Base-by-base conservation (phyloP, 1,139 yeast genomes). In the Debaryomyces singareniensis region DNA sequence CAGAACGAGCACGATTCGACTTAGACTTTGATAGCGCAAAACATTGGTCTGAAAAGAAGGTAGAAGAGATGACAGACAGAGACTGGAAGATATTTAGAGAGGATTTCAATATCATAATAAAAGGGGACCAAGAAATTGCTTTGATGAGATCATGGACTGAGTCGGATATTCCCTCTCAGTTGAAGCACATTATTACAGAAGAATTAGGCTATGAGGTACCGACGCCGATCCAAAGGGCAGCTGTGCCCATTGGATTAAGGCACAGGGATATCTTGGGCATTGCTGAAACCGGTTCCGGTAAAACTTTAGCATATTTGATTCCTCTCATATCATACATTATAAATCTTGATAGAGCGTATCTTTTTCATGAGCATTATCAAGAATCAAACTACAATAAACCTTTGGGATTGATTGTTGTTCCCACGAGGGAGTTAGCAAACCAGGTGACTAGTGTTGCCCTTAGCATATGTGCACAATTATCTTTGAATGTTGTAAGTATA, bases 271-370 rank as follows among this genome's bases (percentile, higher is more conserved):
- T 86, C 4, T 68, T 89, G 15, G 97, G 96, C 15, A 73, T 89
- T n/a, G 96, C 97, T 0, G 91, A 87, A 43, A 91, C 98, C 0
- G 98, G 97, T 15, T 84, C 95, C 0, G 98, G 97, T 48, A 91
- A 91, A 51, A 91, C 98, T 0, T 63, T 87, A 16, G 83, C 95
- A 6, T 91, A 81, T 53, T 58, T 84, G 16, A 57, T 89, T 2
- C 97, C 98, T 0, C 56, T 86, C 30, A 48, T 86, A 5, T 53
- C 76, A 4, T 79, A 78, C 39, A 59, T 85, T 9, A 40, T 71
- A 34, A 38, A 45, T 2, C 51, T 63, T 5, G 71, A 64, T 30
- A 28, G 38, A 4, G 68, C 66, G 25, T 65, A 56, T 35, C 35
- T 63, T 32, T 39, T 51, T 21, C 53, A 39, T 34, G 70, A 63